Percentiles rank a stretch among this genome's conserved stretches.
Conservation (phyloP, 306 rosid genomes). For the Lathyrus tuberosus region DNA sequence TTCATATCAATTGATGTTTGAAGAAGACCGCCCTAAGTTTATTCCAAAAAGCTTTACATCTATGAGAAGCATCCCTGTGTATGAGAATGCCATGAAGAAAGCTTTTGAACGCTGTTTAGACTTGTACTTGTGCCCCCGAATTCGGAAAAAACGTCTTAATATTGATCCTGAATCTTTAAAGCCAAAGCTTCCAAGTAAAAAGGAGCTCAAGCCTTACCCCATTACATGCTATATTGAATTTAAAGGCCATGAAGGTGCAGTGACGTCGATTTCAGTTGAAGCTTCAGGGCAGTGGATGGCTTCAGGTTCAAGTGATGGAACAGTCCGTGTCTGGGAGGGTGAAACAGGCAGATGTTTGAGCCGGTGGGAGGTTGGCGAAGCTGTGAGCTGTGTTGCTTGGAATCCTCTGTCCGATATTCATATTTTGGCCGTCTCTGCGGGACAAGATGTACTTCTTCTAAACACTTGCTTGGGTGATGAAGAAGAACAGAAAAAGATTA, state of each 20-base stretch:
- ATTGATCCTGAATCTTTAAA: no score
- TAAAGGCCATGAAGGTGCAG: constrained; percentile 85
- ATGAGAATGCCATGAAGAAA: constrained; percentile 76
- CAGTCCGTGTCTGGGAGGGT: constrained; percentile 94
- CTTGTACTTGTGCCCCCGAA: no score
- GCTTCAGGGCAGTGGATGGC: constrained; percentile 97
- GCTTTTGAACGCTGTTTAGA: constrained; percentile 82
- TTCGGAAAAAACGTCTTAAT: no score
- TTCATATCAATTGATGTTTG: constrained; percentile 78
- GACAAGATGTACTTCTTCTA: constrained; percentile 71
- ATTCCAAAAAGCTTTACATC: no score
- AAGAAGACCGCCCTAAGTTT: constrained; percentile 92
- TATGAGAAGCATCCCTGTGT: no score
- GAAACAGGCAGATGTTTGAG: constrained; percentile 88
- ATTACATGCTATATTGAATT: constrained; percentile 73
- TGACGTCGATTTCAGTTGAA: constrained; percentile 76
- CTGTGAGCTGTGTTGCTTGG: constrained; percentile 85
- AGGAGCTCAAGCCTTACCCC: constrained; percentile 92
- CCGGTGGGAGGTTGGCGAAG: constrained; percentile 76
- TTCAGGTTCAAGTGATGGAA: constrained; percentile 95
- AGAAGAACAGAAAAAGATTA: constrained; percentile 70
- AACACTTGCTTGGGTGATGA: constrained; percentile 75
- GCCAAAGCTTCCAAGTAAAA: no score
- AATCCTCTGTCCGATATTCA: constrained; percentile 78
- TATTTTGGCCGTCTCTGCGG: constrained; percentile 74